Evolutionary conservation across 225 moss, liverwort and hornwort species (phyloP).

Genomic region (Asterella californica): DNA sequence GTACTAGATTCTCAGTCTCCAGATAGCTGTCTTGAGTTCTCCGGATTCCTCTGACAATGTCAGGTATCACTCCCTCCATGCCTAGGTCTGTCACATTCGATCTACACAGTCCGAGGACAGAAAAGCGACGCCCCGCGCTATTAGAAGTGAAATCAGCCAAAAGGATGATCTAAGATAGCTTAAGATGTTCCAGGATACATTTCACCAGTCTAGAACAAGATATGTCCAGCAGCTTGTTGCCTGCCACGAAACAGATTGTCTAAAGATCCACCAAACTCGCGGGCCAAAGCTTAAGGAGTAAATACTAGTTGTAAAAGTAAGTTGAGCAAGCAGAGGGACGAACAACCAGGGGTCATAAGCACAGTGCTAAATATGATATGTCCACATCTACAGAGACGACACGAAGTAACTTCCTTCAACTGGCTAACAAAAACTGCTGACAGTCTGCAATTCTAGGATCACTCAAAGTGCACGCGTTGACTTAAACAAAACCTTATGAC

Average conservation of each 20-base stretch:
- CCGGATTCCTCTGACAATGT: slow-evolving; percentile 29
- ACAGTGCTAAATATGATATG: too few relatives aligned
- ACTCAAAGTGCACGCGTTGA: background rate
- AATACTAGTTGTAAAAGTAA: too few relatives aligned
- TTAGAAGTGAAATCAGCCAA: background rate
- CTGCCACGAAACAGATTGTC: too few relatives aligned
- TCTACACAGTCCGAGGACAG: slow-evolving; percentile 15
- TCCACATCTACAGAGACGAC: too few relatives aligned
- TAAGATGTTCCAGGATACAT: background rate
- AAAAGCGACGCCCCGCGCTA: background rate
- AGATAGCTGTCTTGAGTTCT: slow-evolving; percentile 42
- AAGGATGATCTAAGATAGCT: background rate
- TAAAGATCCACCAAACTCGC: too few relatives aligned
- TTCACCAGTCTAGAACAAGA: background rate
- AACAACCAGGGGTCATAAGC: too few relatives aligned
- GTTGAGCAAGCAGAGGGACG: too few relatives aligned
- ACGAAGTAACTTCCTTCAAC: background rate
- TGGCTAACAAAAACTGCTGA: background rate
- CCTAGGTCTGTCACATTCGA: slow-evolving; percentile 31
- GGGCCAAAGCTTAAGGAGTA: too few relatives aligned
- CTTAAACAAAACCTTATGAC: background rate
- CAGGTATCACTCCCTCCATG: slow-evolving; percentile 32
- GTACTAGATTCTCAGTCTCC: slow-evolving; percentile 42
- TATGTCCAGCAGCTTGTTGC: too few relatives aligned
- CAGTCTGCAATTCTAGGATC: background rate